Percentiles rank a stretch among this genome's conserved stretches.
phyloP scores from a whole-genome alignment of 805 yeast genomes.

The Spencermartinsiella europaea region DNA sequence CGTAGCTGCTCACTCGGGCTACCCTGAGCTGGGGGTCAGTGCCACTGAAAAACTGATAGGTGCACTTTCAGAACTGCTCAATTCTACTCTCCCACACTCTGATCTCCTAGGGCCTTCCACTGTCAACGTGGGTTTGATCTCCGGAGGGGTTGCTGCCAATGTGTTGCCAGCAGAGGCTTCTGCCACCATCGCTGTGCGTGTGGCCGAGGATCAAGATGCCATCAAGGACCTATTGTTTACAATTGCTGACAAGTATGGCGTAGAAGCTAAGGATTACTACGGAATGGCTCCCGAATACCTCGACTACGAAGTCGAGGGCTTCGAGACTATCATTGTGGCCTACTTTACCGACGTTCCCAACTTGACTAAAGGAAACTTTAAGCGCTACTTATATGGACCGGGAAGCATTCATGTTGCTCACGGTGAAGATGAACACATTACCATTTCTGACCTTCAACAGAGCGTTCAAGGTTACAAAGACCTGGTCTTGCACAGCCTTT shows the following conservation, averaged over 20 bases:
- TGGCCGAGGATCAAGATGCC: conserved; percentile 42
- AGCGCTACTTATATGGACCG: conserved; percentile 59
- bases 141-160: conserved; percentile 62
- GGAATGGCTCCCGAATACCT: conserved; percentile 41
- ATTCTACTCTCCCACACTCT: conserved; percentile 43
- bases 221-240: conserved; percentile 36
- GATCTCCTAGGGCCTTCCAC: conserved; percentile 57
- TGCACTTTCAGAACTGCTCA: conserved; percentile 42
- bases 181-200: conserved; percentile 48
- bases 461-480: conserved; percentile 52
- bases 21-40: conserved; percentile 62
- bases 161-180: conserved; percentile 57
- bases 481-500: conserved; percentile 29
- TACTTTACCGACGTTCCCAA: conserved; percentile 53
- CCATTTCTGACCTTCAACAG: conserved; percentile 40
- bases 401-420: conserved; percentile 62
- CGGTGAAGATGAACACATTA: conserved; percentile 50
- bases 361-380: conserved; percentile 34
- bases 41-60: conserved; percentile 55
- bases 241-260: conserved; percentile 26
- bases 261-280: conserved; percentile 20
- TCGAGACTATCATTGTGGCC: conserved; percentile 46
- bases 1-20: conserved; percentile 60
- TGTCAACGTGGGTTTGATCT: conserved; percentile 51
- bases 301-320: conserved; percentile 61